Percentiles rank a stretch among this genome's conserved stretches.
These are phyloP conservation scores for Melanogaster broomeanus DNA, from an alignment of 768 basidiomycete genomes.

Conservation along the genomic window DNA sequence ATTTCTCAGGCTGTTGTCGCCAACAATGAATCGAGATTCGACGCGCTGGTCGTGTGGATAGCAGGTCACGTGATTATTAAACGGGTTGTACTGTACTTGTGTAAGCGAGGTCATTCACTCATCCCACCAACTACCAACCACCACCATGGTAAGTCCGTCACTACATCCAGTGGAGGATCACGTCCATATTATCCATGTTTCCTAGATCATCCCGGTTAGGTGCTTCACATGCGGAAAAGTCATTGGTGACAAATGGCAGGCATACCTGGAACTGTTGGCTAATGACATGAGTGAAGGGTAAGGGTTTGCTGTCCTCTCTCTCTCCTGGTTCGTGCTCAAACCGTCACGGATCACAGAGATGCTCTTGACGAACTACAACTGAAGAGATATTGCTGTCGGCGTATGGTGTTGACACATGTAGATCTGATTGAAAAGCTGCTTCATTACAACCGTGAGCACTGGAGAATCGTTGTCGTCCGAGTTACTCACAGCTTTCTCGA, in stretches of 20 bases:
- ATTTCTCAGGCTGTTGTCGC: constrained; percentile 6
- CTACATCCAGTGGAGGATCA: neutral
- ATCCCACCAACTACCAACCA: constrained; percentile 5
- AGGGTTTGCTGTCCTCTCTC: constrained; percentile 26
- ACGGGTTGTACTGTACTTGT: neutral
- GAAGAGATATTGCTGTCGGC: constrained; percentile 93
- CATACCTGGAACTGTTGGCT: constrained; percentile 79
- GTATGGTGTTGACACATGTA: constrained; percentile 97
- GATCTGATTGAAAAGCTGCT: constrained; percentile 96
- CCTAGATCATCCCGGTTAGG: constrained; percentile 91
- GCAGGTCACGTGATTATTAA: constrained; percentile 7
- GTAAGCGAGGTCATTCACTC: too few relatives aligned
- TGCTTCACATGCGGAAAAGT: constrained; percentile 98
- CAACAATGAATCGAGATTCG: neutral
- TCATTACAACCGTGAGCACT: constrained; percentile 83
- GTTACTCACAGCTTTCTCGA: neutral
- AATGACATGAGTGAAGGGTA: constrained; percentile 89
- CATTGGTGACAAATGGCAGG: constrained; percentile 94
- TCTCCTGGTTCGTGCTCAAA: neutral
- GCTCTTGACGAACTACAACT: constrained; percentile 87
- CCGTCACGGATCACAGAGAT: constrained; percentile 51
- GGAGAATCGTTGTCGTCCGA: constrained; percentile 28
- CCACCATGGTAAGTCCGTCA: constrained; percentile 25
- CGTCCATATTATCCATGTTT: neutral
- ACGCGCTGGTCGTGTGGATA: constrained; percentile 14